Base-by-base conservation (phyloP, 208 protist genomes). In the Trypanosoma grayi region DNA sequence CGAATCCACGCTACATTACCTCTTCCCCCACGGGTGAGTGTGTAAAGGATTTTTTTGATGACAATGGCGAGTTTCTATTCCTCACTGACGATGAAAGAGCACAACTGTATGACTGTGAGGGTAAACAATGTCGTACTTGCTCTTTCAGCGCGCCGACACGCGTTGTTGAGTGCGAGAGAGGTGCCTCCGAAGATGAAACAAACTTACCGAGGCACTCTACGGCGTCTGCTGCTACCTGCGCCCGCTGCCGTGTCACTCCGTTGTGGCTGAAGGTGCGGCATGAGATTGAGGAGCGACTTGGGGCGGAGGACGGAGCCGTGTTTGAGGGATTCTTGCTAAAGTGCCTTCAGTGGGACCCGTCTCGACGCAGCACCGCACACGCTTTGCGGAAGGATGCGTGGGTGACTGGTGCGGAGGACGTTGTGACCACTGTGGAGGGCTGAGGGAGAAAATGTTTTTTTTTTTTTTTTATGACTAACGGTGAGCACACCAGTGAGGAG, bases 261-360 rank as follows among this genome's bases (percentile, higher is more conserved):
- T 66, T 36, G 24, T 87, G 81, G 81, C 13, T 52, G 22, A 46
- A 71, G 14, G 55, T 87, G 53, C 65, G 61, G 47, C 25, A 53
- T 14, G 44, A 68, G 10, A 56, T 87, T 30, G 56, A 63, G 9
- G 44, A 48, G 7, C 73, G 75, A 40, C 39, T 87, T 2, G 64
- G 62, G 11, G 34, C 18, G 18, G 66, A 77, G 22, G 70, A 81
- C 52, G 74, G 71, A 13, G 16, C 18, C 2, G 66, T 56, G 24
- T 85, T 88, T 50, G 75, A 80, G 47, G 2, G 18, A 4, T 82
- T 88, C 22, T 52, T 85, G 39, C 34, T n/a, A 14, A 51, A 54
- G 24, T 81, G 75, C 46, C 66, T 88, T 3, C 75, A 82, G 50
- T 88, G 81, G 81, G 75, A 85, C 40, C 75, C 81, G 7, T 53